Evolutionary conservation across 441 rosid species (phyloP), one percentile per base, ranked within the genome.

Genomic region (Metrosideros polymorpha): DNA sequence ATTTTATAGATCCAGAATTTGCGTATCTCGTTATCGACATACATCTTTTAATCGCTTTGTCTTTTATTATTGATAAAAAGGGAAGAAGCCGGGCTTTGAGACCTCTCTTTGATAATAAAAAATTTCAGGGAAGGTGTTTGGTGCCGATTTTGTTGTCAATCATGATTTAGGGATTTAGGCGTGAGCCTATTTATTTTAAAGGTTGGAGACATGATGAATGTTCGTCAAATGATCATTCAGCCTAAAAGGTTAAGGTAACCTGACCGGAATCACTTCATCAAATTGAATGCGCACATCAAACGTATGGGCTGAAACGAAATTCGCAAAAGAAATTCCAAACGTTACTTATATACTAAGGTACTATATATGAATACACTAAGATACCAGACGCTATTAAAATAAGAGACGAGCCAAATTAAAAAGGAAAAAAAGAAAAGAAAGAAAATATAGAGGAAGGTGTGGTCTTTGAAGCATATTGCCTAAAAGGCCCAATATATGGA

Each of bases 1-100:
- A 6, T 0, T n/a, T 57, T 0, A 2, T 57, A n/a, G 7, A n/a
- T 57, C 0, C 0, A 1, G 4, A 57, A n/a, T 57, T 12, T 12
- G n/a, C 13, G 9, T 57, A n/a, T 57, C 55, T 53, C 5, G 2
- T 2, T 57, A 13, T n/a, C 15, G 2, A 27, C 0, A 8, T n/a
- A 3, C 13, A 57, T 57, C 4, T 57, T 13, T n/a, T n/a, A 29
- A 6, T n/a, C n/a, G 63, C 18, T n/a, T n/a, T 57, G 18, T n/a
- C 17, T 13, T 55, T 10, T 55, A 25, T 25, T 55, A 25, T 25
- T 6, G 29, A 55, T 10, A 55, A 1, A 55, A n/a, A 0, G 59
- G 29, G 59, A 5, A 25, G 59, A 55, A 4, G 6, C 0, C 0
- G 13, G 32, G 1, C n/a, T 57, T 0, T 13, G 4, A 57, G 18